Percentiles rank a stretch among this genome's conserved stretches.
Conservation (phyloP, 2,329 filamentous ascomycete species). For the Ophiostoma australiae region DNA sequence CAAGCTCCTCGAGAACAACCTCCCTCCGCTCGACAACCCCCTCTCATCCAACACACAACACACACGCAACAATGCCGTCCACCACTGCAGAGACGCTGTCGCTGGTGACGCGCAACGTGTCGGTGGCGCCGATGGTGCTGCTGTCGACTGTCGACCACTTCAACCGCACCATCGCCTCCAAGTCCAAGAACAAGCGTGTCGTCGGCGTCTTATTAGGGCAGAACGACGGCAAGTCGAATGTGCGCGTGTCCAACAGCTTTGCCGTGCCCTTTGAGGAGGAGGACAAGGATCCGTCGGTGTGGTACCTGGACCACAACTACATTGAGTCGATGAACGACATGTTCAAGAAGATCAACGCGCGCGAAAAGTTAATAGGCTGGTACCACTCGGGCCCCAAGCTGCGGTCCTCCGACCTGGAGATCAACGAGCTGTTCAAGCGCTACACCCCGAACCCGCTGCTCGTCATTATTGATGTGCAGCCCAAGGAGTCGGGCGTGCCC, state of each 20-base stretch:
- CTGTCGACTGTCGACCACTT: conserved; percentile 98
- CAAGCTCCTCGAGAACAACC: background rate
- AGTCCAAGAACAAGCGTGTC: conserved; percentile 75
- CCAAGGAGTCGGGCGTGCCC: conserved; percentile 93
- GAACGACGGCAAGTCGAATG: conserved; percentile 83
- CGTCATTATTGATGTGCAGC: conserved; percentile 97
- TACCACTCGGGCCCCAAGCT: conserved; percentile 98
- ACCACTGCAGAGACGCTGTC: conserved; percentile 95
- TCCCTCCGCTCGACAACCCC: conserved; percentile 15
- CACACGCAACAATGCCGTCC: conserved; percentile 66
- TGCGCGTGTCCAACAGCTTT: conserved; percentile 98
- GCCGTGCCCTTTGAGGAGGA: conserved; percentile 98
- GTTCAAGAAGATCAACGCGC: conserved; percentile 99
- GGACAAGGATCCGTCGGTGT: conserved; percentile 96
- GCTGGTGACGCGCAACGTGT: conserved; percentile 89
- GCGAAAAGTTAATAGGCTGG: conserved; percentile 99
- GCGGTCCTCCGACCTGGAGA: conserved; percentile 91
- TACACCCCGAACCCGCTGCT: conserved; percentile 95
- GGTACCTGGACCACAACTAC: conserved; percentile 99
- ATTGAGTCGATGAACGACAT: conserved; percentile 99
- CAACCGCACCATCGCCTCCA: conserved; percentile 84
- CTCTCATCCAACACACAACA: background rate
- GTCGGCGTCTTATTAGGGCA: conserved; percentile 92
- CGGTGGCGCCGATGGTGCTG: conserved; percentile 93
- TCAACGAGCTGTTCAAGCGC: conserved; percentile 99